These are phyloP conservation scores for Aureobasidium zeae DNA, from an alignment of 2,329 filamentous ascomycete species.

Conservation along the genomic window DNA sequence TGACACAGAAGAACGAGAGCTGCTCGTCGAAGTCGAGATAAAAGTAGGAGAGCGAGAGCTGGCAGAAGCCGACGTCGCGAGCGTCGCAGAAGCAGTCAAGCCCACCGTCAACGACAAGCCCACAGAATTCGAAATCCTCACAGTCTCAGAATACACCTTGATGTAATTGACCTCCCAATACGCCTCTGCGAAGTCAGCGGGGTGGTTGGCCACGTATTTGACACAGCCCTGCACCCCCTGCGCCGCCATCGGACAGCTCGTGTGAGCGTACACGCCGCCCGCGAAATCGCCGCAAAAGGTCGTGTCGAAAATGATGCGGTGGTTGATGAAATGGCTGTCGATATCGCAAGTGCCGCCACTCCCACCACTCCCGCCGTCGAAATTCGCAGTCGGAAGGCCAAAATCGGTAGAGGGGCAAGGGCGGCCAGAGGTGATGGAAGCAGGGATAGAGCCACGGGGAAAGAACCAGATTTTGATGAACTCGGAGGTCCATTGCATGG, in stretches of 20 bases:
- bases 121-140: background rate
- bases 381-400: slow-evolving; percentile 52
- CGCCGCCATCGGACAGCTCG: slow-evolving; percentile 16
- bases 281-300: slow-evolving; percentile 30
- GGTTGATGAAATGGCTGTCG: slow-evolving; percentile 27
- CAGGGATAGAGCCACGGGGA: slow-evolving; percentile 52
- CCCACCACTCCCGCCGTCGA: too few species aligned
- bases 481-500: slow-evolving; percentile 55
- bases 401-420: slow-evolving; percentile 47
- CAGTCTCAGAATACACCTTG: slow-evolving; percentile 19
- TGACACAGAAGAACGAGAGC: background rate
- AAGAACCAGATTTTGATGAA: slow-evolving; percentile 78
- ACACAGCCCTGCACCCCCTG: slow-evolving; percentile 14
- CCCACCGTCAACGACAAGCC: background rate
- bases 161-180: slow-evolving; percentile 22
- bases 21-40: background rate
- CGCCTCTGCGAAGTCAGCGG: slow-evolving; percentile 19
- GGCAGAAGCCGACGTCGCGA: background rate
- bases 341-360: slow-evolving; percentile 30
- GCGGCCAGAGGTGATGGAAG: slow-evolving; percentile 42
- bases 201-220: slow-evolving; percentile 20
- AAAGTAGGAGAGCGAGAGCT: slow-evolving; percentile 1
- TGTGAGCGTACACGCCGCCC: slow-evolving; percentile 16
- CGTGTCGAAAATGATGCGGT: slow-evolving; percentile 56
- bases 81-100: background rate